phyloP scores from a whole-genome alignment of 441 rosid species.

The Aquilaria agallochum region DNA sequence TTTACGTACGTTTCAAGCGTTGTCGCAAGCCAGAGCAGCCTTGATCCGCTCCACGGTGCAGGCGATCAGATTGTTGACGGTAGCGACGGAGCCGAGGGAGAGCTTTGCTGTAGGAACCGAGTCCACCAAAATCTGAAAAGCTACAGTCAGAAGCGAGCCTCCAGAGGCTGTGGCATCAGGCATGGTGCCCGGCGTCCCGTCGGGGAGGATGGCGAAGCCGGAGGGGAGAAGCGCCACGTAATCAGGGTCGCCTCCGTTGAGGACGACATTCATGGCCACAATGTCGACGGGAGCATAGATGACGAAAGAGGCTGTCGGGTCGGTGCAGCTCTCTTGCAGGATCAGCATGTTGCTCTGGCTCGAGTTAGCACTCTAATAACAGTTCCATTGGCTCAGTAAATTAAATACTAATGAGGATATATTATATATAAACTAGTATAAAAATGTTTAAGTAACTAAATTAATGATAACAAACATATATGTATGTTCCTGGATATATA shows the following conservation, averaged over 20 bases:
- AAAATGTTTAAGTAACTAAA: not conserved
- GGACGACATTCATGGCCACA: conserved; percentile 58
- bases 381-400: not conserved
- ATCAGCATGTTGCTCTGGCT: conserved; percentile 71
- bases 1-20: conserved; percentile 20
- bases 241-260: conserved; percentile 73
- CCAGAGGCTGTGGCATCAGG: conserved; percentile 30
- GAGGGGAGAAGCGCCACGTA: conserved; percentile 81
- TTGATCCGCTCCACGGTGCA: conserved; percentile 73
- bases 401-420: not conserved
- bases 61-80: conserved; percentile 70
- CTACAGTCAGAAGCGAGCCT: conserved; percentile 85
- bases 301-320: conserved; percentile 59
- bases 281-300: conserved; percentile 79
- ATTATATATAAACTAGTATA: not conserved
- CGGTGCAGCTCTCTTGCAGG: conserved; percentile 78
- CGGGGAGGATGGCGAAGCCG: conserved; percentile 84
- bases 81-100: conserved; percentile 80
- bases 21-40: conserved; percentile 42
- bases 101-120: conserved; percentile 53
- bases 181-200: conserved; percentile 37
- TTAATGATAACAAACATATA: not conserved
- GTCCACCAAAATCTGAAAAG: conserved; percentile 83
- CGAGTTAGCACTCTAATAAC: conserved; percentile 49
- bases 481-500: not conserved